A percentile compares a stretch with the other conserved stretches of the same genome.
Conservation (phyloP, 2,329 filamentous ascomycete species). For the Chaetomium sp. region DNA sequence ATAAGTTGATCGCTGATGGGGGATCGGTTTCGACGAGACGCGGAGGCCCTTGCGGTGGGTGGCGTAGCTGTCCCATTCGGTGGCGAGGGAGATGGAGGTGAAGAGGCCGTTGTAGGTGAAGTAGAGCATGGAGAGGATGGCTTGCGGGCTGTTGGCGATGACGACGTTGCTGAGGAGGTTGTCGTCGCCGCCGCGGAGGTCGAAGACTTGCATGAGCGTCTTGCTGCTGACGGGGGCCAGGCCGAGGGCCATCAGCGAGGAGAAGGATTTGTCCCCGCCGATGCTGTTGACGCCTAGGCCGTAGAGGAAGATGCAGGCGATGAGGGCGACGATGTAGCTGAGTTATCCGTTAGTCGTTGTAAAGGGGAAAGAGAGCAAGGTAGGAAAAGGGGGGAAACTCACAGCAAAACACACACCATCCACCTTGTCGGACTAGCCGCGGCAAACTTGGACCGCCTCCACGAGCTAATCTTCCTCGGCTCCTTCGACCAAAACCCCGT, state of each 20-base stretch:
- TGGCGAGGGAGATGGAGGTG: conserved; percentile 39
- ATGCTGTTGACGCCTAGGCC: not conserved
- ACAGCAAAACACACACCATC: not conserved
- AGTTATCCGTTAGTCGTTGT: too few relatives aligned
- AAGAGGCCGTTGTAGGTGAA: conserved; percentile 38
- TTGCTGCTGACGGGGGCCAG: conserved; percentile 1
- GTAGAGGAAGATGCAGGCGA: not conserved
- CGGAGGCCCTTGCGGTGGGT: conserved; percentile 32
- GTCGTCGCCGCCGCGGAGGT: not conserved
- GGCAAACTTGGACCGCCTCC: not conserved
- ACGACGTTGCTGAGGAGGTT: conserved; percentile 30
- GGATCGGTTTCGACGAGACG: conserved; percentile 33
- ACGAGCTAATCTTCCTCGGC: not conserved
- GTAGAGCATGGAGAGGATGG: conserved; percentile 41
- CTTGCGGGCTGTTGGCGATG: conserved; percentile 41
- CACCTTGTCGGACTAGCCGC: not conserved
- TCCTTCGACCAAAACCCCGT: not conserved
- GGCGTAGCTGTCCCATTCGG: conserved; percentile 40
- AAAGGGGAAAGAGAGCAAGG: not conserved
- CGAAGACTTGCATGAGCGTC: not conserved
- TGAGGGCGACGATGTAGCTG: not conserved
- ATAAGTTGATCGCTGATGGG: conserved; percentile 37
- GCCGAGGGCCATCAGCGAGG: not conserved
- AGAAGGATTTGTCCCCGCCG: not conserved
- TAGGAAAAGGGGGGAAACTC: not conserved